phyloP scores from a whole-genome alignment of 176 grass and related monocot genomes.

The Cenchrus fungigraminus region DNA sequence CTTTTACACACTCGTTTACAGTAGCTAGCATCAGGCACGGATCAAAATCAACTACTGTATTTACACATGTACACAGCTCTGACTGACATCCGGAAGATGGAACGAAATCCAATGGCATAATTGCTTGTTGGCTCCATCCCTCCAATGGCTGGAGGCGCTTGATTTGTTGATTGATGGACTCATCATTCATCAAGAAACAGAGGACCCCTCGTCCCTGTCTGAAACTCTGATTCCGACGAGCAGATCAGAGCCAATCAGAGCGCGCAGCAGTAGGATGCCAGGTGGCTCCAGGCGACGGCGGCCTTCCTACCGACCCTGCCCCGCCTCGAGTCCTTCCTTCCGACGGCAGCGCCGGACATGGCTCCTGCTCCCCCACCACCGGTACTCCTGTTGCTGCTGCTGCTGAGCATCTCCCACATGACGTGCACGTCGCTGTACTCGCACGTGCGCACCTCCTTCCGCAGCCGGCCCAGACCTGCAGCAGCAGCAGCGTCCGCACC shows the following conservation, averaged over 20 bases:
- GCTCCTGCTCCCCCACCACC: too few relatives aligned
- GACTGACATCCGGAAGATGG: too few relatives aligned
- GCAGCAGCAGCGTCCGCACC: too few relatives aligned
- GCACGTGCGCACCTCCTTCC: too few relatives aligned
- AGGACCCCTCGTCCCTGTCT: neutral
- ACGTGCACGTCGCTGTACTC: conserved; percentile 16
- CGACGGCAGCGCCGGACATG: neutral
- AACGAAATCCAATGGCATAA: too few relatives aligned
- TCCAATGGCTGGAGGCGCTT: neutral
- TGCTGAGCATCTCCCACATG: conserved; percentile 77
- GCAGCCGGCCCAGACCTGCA: too few relatives aligned
- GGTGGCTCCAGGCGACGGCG: conserved; percentile 20
- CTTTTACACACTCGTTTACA: neutral
- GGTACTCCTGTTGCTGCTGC: too few relatives aligned
- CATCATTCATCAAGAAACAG: neutral
- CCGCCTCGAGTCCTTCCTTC: neutral
- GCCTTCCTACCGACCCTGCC: neutral
- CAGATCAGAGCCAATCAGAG: neutral
- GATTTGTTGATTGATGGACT: neutral
- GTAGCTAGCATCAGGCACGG: neutral
- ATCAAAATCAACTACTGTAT: neutral
- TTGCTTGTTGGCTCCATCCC: neutral
- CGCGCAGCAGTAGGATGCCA: conserved; percentile 27
- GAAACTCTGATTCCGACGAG: neutral
- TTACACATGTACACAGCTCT: neutral